These are phyloP conservation scores for Cladophialophora bantiana DNA, from an alignment of 2,329 filamentous ascomycete genomes.

Conservation along the genomic window DNA sequence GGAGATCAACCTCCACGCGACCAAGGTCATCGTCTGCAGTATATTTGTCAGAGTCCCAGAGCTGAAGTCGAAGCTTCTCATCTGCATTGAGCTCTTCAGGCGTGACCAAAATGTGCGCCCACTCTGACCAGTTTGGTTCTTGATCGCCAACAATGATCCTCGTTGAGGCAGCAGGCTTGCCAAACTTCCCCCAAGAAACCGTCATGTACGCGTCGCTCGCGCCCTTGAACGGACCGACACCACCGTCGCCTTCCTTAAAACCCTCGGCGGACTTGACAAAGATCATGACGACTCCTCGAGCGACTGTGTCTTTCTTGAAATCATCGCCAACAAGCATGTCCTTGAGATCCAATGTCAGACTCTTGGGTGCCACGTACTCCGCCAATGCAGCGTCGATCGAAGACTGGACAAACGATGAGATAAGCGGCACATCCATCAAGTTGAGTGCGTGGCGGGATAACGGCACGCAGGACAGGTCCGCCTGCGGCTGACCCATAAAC, in stretches of 20 bases:
- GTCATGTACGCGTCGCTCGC: conserved; percentile 75
- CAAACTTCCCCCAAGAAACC: conserved; percentile 79
- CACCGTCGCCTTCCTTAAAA: conserved; percentile 74
- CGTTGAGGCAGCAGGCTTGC: conserved; percentile 71
- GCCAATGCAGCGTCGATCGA: conserved; percentile 76
- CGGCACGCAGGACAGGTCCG: conserved; percentile 73
- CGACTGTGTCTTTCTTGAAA: conserved; percentile 76
- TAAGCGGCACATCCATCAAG: conserved; percentile 76
- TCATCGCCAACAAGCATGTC: conserved; percentile 80
- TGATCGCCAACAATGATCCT: conserved; percentile 70
- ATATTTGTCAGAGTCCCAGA: conserved; percentile 78
- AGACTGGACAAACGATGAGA: conserved; percentile 77
- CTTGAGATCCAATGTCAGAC: conserved; percentile 74
- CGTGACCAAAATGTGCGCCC: conserved; percentile 71
- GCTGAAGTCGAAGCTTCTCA: conserved; percentile 71
- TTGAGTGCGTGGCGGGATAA: conserved; percentile 73
- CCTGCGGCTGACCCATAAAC: conserved; percentile 76
- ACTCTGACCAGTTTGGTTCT: conserved; percentile 75
- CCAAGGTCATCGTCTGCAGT: conserved; percentile 78
- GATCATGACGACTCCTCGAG: conserved; percentile 70
- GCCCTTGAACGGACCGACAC: conserved; percentile 66
- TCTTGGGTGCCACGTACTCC: conserved; percentile 79
- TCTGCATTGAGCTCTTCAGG: conserved; percentile 75
- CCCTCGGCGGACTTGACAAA: conserved; percentile 71
- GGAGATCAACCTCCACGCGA: conserved; percentile 72